Conservation (phyloP, 805 yeast species). For the Wickerhamomyces xylosicus region DNA sequence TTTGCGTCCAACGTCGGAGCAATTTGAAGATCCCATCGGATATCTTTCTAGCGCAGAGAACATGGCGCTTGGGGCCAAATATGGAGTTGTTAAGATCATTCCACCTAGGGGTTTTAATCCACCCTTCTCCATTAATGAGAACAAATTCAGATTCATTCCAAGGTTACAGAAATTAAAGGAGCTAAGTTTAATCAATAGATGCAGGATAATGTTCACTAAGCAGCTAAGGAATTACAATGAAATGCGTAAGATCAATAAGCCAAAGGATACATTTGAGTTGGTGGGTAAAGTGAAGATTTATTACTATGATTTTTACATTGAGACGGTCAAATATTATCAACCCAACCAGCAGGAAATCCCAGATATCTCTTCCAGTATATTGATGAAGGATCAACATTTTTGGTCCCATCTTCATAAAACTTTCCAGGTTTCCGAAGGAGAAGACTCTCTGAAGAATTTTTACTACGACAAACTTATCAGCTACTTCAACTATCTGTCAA, state of each 20-base stretch:
- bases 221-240: conserved; percentile 49
- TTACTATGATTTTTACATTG: conserved; percentile 30
- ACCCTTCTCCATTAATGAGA: conserved; percentile 41
- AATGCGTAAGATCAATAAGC: conserved; percentile 24
- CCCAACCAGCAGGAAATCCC: conserved; percentile 1
- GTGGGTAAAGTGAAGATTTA: conserved; percentile 14
- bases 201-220: conserved; percentile 49
- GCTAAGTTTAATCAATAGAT: conserved; percentile 50
- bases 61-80: conserved; percentile 34
- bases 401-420: conserved; percentile 19
- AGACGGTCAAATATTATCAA: conserved; percentile 18
- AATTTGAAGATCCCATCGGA: conserved; percentile 55
- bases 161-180: conserved; percentile 60
- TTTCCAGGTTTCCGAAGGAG: conserved; percentile 8
- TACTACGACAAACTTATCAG: conserved; percentile 19
- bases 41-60: conserved; percentile 45
- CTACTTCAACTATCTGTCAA: conserved; percentile 24
- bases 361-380: conserved; percentile 4
- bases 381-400: conserved; percentile 12
- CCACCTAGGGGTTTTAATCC: conserved; percentile 47
- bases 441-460: conserved; percentile 8
- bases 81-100: conserved; percentile 69
- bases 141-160: conserved; percentile 52
- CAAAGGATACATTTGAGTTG: conserved; percentile 6
- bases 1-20: conserved; percentile 40